A percentile compares a stretch with the other conserved stretches of the same genome.
These are phyloP conservation scores for Aspergillus sp. DNA, from an alignment of 2,329 filamentous ascomycete species.

Conservation along the genomic window DNA sequence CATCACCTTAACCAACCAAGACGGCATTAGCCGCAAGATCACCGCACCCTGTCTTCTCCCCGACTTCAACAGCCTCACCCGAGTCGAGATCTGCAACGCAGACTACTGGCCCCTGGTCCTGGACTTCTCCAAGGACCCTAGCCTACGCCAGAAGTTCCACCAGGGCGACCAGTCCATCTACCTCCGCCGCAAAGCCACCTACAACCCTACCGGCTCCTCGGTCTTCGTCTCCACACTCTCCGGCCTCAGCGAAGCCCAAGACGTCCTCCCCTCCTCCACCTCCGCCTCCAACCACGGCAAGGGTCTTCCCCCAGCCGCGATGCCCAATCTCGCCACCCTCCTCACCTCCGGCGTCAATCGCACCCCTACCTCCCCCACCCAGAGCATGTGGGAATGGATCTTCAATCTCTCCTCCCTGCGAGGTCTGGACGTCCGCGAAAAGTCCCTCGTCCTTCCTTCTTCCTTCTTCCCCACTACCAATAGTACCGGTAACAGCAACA, in stretches of 20 bases:
- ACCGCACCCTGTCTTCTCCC: slow-evolving; percentile 61
- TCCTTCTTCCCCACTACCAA: slow-evolving; percentile 34
- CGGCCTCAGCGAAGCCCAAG: slow-evolving; percentile 66
- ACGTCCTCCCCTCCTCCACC: slow-evolving; percentile 38
- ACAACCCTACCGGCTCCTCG: slow-evolving; percentile 60
- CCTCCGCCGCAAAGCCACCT: slow-evolving; percentile 69
- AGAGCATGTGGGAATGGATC: slow-evolving; percentile 69
- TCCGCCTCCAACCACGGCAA: slow-evolving; percentile 28
- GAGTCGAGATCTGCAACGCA: slow-evolving; percentile 47
- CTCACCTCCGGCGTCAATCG: slow-evolving; percentile 22
- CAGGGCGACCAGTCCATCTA: slow-evolving; percentile 69
- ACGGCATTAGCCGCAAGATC: slow-evolving; percentile 38
- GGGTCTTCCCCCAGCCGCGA: slow-evolving; percentile 26
- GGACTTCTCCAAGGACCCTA: slow-evolving; percentile 67
- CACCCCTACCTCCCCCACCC: slow-evolving; percentile 34
- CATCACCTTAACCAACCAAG: slow-evolving; percentile 64
- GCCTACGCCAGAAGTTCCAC: slow-evolving; percentile 65
- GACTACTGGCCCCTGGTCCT: slow-evolving; percentile 81
- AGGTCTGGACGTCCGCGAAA: slow-evolving; percentile 65
- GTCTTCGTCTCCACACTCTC: slow-evolving; percentile 74
- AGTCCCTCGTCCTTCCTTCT: slow-evolving; percentile 60
- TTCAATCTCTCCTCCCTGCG: slow-evolving; percentile 63
- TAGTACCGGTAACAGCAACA: slow-evolving; percentile 19
- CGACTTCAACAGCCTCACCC: slow-evolving; percentile 42
- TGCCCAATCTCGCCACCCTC: slow-evolving; percentile 27